These are phyloP conservation scores for Eimeria falciformis DNA, from an alignment of 169 alveolate genomes.

Conservation along the genomic window DNA sequence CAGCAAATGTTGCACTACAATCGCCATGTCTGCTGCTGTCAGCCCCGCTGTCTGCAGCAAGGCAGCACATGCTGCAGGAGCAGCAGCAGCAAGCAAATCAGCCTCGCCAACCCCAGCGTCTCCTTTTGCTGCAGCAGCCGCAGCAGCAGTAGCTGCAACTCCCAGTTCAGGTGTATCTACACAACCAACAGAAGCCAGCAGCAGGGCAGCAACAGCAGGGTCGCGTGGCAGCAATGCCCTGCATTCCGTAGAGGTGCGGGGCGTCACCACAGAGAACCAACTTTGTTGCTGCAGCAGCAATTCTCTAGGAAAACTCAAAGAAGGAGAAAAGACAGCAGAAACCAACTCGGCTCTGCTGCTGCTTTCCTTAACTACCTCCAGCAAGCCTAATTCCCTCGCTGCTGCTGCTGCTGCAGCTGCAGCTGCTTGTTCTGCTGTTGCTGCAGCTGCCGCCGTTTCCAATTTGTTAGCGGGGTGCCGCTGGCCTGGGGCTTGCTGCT, in stretches of 20 bases:
- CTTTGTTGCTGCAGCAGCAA: conserved; percentile 56
- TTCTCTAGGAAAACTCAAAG: conserved; percentile 9
- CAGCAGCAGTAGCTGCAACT: conserved; percentile 12
- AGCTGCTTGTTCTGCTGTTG: conserved; percentile 26
- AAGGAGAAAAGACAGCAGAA: conserved; percentile 44
- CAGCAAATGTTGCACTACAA: conserved; percentile 53
- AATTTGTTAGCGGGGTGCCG: background rate
- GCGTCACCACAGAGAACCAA: conserved; percentile 19
- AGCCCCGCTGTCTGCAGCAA: conserved; percentile 60
- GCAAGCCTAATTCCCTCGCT: conserved; percentile 34
- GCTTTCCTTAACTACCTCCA: conserved; percentile 35
- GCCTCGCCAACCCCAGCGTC: background rate
- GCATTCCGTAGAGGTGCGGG: conserved; percentile 22
- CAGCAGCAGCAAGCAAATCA: conserved; percentile 2
- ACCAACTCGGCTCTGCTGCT: conserved; percentile 21
- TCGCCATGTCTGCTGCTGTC: conserved; percentile 39
- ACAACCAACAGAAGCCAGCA: conserved; percentile 27
- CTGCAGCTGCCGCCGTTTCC: background rate
- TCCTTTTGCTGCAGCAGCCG: background rate
- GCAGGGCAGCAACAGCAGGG: conserved; percentile 33
- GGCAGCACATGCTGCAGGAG: conserved; percentile 17
- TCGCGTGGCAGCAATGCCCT: conserved; percentile 58
- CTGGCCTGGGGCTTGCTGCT: conserved; percentile 59
- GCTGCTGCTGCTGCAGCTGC: conserved; percentile 15
- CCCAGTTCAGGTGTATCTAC: background rate